Evolutionary conservation across 345 rosid genomes (phyloP), one percentile per base, ranked within the genome.

Genomic region (Gossypium ekmanianum): DNA sequence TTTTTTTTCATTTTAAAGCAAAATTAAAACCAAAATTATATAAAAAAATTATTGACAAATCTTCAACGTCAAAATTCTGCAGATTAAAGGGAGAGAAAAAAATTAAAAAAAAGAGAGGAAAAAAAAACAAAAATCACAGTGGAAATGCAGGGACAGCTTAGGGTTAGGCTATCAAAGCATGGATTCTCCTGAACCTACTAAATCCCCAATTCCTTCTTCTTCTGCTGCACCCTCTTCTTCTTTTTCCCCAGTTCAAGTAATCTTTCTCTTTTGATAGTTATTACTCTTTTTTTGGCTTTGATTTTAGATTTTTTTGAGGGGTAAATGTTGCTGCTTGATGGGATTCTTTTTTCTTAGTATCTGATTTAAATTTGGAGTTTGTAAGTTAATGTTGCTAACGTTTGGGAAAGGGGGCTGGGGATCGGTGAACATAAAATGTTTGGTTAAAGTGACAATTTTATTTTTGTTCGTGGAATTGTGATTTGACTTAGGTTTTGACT

Each of bases 111-210:
- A 7, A 18, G 2, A 10, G 12, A 18, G 0, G 6, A 20, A 44
- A 14, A 4, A 34, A 34, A 4, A 4, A 34, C 56, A 52, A 52
- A 52, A 52, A 52, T 52, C 57, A 52, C 9, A 52, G 57, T 52
- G 57, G 52, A 11, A 39, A 61, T 61, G 76, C 70, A n/a, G 76
- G n/a, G 14, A 44, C 24, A 24, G 11, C 9, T 27, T 73, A 61
- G 68, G 76, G 68, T 74, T 74, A 74, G 48, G 48, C 27, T 74
- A 17, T 74, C 45, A 61, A 24, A 26, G 7, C 47, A 74, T 74
- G 76, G 76, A 74, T 74, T 74, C 70, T 61, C 76, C 76, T 48
- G 26, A 74, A 48, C n/a, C 17, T 74, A 27, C 69, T 27, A 62
- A 62, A 74, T 1, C 69, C 48, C 41, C 61, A 10, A 7, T 63